Evolutionary conservation across 2,329 filamentous ascomycete genomes (phyloP).

Genomic region (Neurospora crassa): DNA sequence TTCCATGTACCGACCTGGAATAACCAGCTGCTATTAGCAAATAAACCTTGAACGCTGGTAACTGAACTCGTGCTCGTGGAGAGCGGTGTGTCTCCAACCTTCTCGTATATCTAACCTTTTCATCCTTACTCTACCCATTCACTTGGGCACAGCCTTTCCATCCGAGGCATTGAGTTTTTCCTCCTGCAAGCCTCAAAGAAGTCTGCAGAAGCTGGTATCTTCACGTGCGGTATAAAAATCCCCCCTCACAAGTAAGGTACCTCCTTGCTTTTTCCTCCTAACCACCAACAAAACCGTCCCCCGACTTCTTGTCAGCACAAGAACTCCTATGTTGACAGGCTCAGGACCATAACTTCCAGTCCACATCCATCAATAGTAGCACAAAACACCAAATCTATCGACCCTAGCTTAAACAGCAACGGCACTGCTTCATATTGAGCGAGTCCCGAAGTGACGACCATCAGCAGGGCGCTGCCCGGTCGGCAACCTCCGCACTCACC

Average conservation of each 20-base stretch:
- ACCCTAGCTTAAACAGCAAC: conserved; percentile 19
- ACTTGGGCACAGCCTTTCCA: not conserved
- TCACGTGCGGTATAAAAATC: not conserved
- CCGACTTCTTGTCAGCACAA: not conserved
- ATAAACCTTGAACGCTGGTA: not conserved
- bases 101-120: not conserved
- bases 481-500: conserved; percentile 36
- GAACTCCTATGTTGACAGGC: not conserved
- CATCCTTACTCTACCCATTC: not conserved
- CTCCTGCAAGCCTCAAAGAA: not conserved
- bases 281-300: not conserved
- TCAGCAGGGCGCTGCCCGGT: conserved; percentile 15
- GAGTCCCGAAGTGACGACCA: conserved; percentile 16
- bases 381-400: not conserved
- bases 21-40: not conserved
- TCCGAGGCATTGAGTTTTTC: not conserved
- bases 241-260: not conserved
- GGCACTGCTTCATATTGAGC: conserved; percentile 19
- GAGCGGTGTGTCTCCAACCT: not conserved
- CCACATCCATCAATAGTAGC: not conserved
- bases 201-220: not conserved
- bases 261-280: not conserved
- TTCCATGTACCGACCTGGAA: not conserved
- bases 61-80: not conserved
- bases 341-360: not conserved